These are phyloP conservation scores for Clonostachys byssicola DNA, from an alignment of 2,329 filamentous ascomycete genomes.

Conservation along the genomic window DNA sequence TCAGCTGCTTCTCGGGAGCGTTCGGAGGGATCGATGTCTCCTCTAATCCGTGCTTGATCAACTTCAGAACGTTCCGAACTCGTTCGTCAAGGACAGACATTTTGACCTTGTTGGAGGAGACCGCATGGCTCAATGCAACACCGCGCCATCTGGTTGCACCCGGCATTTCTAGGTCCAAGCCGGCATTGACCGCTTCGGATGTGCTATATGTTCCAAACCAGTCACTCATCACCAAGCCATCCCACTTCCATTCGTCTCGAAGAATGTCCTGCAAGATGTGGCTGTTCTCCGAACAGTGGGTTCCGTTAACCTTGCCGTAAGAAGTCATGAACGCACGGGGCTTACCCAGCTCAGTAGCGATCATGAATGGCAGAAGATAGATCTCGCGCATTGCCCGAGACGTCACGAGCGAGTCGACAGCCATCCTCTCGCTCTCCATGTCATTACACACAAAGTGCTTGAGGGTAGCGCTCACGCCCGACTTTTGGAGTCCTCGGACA, in stretches of 20 bases:
- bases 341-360: slow-evolving; percentile 31
- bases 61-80: slow-evolving; percentile 20
- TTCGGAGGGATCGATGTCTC: not conserved
- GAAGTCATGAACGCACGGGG: slow-evolving; percentile 40
- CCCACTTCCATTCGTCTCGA: slow-evolving; percentile 36
- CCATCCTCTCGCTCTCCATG: slow-evolving; percentile 20
- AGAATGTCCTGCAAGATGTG: slow-evolving; percentile 30
- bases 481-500: slow-evolving; percentile 59
- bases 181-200: slow-evolving; percentile 19
- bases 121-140: slow-evolving; percentile 12
- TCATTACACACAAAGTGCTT: slow-evolving; percentile 44
- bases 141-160: slow-evolving; percentile 20
- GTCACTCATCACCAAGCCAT: slow-evolving; percentile 40
- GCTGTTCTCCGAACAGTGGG: slow-evolving; percentile 33
- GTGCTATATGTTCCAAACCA: slow-evolving; percentile 32
- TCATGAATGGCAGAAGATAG: slow-evolving; percentile 38
- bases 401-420: slow-evolving; percentile 18
- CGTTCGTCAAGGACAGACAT: slow-evolving; percentile 15
- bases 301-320: slow-evolving; percentile 41
- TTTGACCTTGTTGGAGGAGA: slow-evolving; percentile 11
- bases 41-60: slow-evolving; percentile 10
- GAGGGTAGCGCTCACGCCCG: slow-evolving; percentile 34
- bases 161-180: slow-evolving; percentile 27
- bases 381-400: slow-evolving; percentile 26
- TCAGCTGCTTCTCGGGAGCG: slow-evolving; percentile 18